Evolutionary conservation across 2,329 filamentous ascomycete species (phyloP).

Genomic region (Daldinia eschscholtzii): DNA sequence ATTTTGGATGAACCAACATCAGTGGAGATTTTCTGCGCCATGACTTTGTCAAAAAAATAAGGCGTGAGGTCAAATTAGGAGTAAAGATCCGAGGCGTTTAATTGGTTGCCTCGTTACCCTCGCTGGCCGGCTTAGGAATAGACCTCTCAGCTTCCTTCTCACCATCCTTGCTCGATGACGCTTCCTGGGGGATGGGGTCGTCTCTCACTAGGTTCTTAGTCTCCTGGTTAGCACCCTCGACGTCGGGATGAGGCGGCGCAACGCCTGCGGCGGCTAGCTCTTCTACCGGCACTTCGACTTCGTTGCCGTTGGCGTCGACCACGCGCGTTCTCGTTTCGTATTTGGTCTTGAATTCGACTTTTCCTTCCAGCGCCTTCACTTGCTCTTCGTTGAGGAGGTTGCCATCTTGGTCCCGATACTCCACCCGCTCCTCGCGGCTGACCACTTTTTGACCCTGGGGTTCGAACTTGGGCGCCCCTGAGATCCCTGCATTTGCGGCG

Average conservation of each 20-base stretch:
- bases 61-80: slow-evolving; percentile 15
- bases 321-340: slow-evolving; percentile 95
- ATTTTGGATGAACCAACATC: slow-evolving; percentile 26
- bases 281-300: slow-evolving; percentile 67
- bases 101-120: slow-evolving; percentile 69
- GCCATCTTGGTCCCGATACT: slow-evolving; percentile 95
- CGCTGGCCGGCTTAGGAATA: slow-evolving; percentile 72
- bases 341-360: slow-evolving; percentile 94
- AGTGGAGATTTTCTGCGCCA: slow-evolving; percentile 31
- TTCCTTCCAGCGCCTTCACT: slow-evolving; percentile 86
- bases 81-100: slow-evolving; percentile 17
- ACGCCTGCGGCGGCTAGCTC: slow-evolving; percentile 58
- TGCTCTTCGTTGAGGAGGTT: slow-evolving; percentile 88
- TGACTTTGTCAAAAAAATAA: slow-evolving; percentile 19
- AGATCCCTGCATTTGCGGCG: slow-evolving; percentile 55
- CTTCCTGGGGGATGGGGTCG: slow-evolving; percentile 57
- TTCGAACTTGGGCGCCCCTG: slow-evolving; percentile 63
- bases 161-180: slow-evolving; percentile 67
- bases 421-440: slow-evolving; percentile 81
- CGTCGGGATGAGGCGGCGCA: slow-evolving; percentile 71
- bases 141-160: slow-evolving; percentile 68
- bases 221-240: slow-evolving; percentile 71
- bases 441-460: slow-evolving; percentile 62
- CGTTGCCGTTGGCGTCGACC: slow-evolving; percentile 83
- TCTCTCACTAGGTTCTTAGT: slow-evolving; percentile 61